A percentile compares a stretch with the other conserved stretches of the same genome.
These are phyloP conservation scores for Scenedesmus sp. DNA, from an alignment of 163 green algal genomes.

Conservation along the genomic window DNA sequence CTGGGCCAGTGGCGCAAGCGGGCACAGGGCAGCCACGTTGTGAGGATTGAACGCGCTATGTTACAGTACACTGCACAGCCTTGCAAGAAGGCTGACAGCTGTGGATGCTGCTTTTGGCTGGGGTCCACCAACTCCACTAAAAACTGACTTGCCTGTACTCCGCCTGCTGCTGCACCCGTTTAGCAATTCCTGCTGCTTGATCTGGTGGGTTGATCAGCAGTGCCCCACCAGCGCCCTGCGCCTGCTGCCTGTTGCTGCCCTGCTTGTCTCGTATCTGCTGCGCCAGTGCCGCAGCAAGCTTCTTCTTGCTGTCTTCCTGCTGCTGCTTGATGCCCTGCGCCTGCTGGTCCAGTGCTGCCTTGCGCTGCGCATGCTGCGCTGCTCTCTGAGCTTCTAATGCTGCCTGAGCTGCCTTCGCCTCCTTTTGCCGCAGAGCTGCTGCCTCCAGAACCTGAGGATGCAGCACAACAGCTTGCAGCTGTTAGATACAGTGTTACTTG, in stretches of 20 bases:
- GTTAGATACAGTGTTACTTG: not conserved
- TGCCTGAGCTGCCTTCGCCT: not conserved
- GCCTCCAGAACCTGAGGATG: not conserved
- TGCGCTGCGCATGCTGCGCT: not conserved
- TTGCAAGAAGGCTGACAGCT: too few relatives aligned
- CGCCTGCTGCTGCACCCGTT: not conserved
- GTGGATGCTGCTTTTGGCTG: too few relatives aligned
- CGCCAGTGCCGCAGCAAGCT: not conserved
- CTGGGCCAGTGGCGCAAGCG: too few relatives aligned
- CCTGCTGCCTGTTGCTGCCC: not conserved
- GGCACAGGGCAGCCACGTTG: too few relatives aligned
- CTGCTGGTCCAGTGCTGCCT: not conserved
- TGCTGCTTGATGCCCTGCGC: conserved; percentile 8
- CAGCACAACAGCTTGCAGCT: not conserved
- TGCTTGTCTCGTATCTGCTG: conserved; percentile 7
- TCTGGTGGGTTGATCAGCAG: not conserved
- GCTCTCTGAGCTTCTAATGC: not conserved
- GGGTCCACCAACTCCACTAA: not conserved
- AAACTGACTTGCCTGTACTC: conserved; percentile 8
- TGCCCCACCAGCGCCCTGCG: not conserved
- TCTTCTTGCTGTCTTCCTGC: not conserved
- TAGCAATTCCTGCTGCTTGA: not conserved
- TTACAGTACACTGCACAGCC: too few relatives aligned
- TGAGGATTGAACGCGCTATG: too few relatives aligned
- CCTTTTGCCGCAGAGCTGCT: not conserved